Evolutionary conservation across 2,329 filamentous ascomycete species (phyloP).

Genomic region (Colletotrichum chlorophyti): DNA sequence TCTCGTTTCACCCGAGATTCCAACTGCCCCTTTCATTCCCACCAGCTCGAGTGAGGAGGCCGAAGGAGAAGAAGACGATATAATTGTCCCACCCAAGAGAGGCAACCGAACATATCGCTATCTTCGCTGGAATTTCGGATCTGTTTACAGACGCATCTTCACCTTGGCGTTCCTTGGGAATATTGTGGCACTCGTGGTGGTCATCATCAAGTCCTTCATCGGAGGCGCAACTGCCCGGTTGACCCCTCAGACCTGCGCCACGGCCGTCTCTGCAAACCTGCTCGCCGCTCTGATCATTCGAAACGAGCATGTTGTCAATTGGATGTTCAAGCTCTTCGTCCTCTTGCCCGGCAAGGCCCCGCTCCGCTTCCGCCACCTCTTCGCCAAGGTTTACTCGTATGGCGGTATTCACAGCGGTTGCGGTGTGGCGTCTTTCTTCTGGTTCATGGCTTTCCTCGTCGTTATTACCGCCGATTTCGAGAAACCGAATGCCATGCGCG

Average conservation of each 20-base stretch:
- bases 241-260: slow-evolving; percentile 30
- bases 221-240: slow-evolving; percentile 18
- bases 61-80: slow-evolving; percentile 31
- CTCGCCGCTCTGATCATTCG: slow-evolving; percentile 57
- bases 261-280: slow-evolving; percentile 52
- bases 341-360: slow-evolving; percentile 54
- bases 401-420: slow-evolving; percentile 59
- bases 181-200: slow-evolving; percentile 51
- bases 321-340: slow-evolving; percentile 52
- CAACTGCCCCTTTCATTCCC: not conserved
- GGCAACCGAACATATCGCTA: slow-evolving; percentile 45
- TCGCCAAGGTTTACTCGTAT: slow-evolving; percentile 59
- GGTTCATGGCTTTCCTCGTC: slow-evolving; percentile 53
- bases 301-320: slow-evolving; percentile 60
- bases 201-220: slow-evolving; percentile 34
- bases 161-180: slow-evolving; percentile 59
- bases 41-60: slow-evolving; percentile 7
- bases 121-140: slow-evolving; percentile 53
- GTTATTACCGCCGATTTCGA: slow-evolving; percentile 32
- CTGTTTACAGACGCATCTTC: slow-evolving; percentile 64
- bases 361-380: slow-evolving; percentile 53
- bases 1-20: not conserved
- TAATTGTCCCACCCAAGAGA: slow-evolving; percentile 46
- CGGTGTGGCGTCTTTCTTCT: slow-evolving; percentile 55
- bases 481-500: slow-evolving; percentile 47